Conservation (phyloP, 2,329 filamentous ascomycete species). For the Ceratocystis eucalypticola region DNA sequence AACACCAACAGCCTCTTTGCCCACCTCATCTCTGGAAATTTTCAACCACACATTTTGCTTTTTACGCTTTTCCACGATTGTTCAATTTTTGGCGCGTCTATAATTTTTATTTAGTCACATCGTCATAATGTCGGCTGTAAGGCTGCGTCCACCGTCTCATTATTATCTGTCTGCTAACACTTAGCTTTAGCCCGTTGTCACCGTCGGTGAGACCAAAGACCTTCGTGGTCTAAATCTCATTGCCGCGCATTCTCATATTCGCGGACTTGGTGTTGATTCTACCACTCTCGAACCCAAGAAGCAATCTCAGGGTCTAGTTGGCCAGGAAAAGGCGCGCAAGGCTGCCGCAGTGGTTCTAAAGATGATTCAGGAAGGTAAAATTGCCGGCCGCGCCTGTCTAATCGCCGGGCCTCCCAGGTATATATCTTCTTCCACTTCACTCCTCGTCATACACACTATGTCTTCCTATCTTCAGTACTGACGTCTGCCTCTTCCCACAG, state of each 20-base stretch:
- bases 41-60: background rate
- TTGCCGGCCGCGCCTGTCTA: conserved; percentile 84
- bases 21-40: conserved; percentile 22
- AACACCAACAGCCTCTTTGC: conserved; percentile 20
- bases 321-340: conserved; percentile 91
- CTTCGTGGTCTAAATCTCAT: conserved; percentile 94
- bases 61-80: background rate
- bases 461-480: background rate
- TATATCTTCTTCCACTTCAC: conserved; percentile 18
- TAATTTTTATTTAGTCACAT: background rate
- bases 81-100: background rate
- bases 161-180: conserved; percentile 18
- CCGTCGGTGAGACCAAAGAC: conserved; percentile 90
- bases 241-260: conserved; percentile 94
- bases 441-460: background rate
- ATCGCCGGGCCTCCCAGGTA: conserved; percentile 86
- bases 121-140: conserved; percentile 40
- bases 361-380: conserved; percentile 99
- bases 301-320: conserved; percentile 83
- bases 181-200: conserved; percentile 43
- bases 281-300: conserved; percentile 78
- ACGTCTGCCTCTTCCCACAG: conserved; percentile 33
- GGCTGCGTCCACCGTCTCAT: conserved; percentile 23
- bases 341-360: conserved; percentile 91
- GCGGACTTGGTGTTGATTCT: conserved; percentile 82